phyloP scores from a whole-genome alignment of 2,329 filamentous ascomycete species.

The Nothomitra cinnamomea region DNA sequence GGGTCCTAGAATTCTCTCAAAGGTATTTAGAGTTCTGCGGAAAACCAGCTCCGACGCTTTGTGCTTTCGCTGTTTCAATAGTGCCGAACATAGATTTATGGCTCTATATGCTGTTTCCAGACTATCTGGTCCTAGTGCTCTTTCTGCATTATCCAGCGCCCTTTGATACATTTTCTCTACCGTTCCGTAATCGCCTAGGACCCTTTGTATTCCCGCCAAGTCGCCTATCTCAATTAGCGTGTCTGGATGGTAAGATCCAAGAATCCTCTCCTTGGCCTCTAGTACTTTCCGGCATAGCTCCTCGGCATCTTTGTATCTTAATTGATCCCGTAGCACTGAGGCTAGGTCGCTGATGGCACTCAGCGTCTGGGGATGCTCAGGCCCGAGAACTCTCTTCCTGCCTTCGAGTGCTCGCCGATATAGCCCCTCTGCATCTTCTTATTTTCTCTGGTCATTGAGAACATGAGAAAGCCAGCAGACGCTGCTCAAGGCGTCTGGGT shows the following conservation, averaged over 20 bases:
- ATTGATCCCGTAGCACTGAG: neutral
- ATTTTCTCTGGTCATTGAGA: too few relatives aligned
- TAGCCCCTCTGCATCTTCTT: constrained; percentile 6
- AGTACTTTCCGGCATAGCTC: neutral
- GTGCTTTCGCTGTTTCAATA: neutral
- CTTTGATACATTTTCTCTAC: neutral
- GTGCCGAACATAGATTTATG: neutral
- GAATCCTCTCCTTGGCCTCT: neutral
- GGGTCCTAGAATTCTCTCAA: neutral
- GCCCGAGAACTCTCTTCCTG: neutral
- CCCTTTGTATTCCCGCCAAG: neutral
- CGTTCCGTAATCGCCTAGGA: neutral
- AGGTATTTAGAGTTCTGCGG: neutral
- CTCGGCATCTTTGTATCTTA: neutral
- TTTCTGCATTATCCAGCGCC: neutral
- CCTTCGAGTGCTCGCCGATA: constrained; percentile 2
- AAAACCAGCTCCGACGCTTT: neutral
- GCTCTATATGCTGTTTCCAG: neutral
- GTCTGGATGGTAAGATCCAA: neutral
- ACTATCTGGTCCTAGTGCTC: neutral
- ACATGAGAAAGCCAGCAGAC: too few relatives aligned
- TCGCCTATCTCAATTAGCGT: neutral
- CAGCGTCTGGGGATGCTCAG: neutral
- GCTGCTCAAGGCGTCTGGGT: too few relatives aligned
- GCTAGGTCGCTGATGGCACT: neutral